A percentile compares a stretch with the other conserved stretches of the same genome.
Evolutionary conservation across 2,329 filamentous ascomycete species (phyloP).

Genomic region (Calonectria montana): DNA sequence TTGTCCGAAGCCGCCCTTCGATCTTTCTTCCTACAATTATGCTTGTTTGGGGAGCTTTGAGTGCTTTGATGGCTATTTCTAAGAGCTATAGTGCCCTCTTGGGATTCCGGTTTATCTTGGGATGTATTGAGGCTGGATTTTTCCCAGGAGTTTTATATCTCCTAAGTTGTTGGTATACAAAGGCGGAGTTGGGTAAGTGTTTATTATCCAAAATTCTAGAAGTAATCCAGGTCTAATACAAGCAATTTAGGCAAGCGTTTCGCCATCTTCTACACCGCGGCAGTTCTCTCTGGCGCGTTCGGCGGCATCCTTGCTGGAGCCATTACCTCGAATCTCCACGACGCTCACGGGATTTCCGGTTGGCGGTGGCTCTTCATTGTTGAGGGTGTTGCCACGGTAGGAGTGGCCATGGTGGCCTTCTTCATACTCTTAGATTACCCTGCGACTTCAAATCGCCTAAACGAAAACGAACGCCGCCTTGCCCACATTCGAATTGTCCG

Average conservation of each 20-base stretch:
- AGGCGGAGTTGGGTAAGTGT: conserved; percentile 26
- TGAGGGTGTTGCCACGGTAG: conserved; percentile 22
- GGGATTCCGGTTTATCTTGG: conserved; percentile 58
- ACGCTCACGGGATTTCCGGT: conserved; percentile 22
- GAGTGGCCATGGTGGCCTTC: conserved; percentile 13
- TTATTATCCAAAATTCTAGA: neutral
- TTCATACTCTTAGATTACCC: conserved; percentile 31
- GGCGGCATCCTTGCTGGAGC: conserved; percentile 31
- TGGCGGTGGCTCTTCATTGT: conserved; percentile 32
- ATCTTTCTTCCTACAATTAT: conserved; percentile 62
- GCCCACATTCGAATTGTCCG: conserved; percentile 20
- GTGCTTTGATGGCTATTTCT: conserved; percentile 61
- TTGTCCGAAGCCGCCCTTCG: conserved; percentile 60
- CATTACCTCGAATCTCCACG: conserved; percentile 24
- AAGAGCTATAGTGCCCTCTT: conserved; percentile 60
- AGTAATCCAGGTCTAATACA: neutral
- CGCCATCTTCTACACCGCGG: conserved; percentile 32
- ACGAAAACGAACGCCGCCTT: conserved; percentile 8
- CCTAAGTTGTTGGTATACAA: conserved; percentile 68
- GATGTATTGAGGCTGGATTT: conserved; percentile 63
- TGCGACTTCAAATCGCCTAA: conserved; percentile 14
- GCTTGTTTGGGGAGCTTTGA: conserved; percentile 54
- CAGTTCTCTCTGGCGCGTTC: conserved; percentile 23
- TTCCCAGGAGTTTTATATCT: conserved; percentile 63
- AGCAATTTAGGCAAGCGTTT: conserved; percentile 24